phyloP scores from a whole-genome alignment of 2,329 filamentous ascomycete species.

The Phaeosphaeria sp. region DNA sequence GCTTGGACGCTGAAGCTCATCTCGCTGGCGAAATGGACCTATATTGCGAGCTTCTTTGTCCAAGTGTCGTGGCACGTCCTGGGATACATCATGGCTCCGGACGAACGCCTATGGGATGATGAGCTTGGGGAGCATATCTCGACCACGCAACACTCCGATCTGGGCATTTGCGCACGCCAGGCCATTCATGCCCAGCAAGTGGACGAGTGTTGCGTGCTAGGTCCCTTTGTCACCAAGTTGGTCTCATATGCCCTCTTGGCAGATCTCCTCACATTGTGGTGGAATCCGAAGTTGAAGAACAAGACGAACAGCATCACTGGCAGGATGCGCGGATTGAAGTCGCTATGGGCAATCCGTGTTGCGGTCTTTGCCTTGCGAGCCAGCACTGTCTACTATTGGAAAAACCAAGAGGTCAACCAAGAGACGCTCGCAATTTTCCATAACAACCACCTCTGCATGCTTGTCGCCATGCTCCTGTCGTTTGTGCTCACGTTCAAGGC shows the following conservation, averaged over 20 bases:
- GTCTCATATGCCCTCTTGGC: conserved; percentile 51
- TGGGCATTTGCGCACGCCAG: conserved; percentile 29
- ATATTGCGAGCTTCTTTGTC: conserved; percentile 48
- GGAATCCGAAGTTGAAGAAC: conserved; percentile 72
- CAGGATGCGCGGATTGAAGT: conserved; percentile 62
- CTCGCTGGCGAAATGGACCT: conserved; percentile 53
- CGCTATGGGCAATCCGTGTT: conserved; percentile 72
- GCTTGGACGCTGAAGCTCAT: conserved; percentile 52
- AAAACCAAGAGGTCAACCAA: conserved; percentile 18
- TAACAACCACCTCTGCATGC: conserved; percentile 62
- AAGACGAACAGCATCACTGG: conserved; percentile 64
- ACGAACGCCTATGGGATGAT: conserved; percentile 8
- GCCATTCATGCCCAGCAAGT: conserved; percentile 24
- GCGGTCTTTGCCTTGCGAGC: conserved; percentile 64
- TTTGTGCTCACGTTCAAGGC: conserved; percentile 53
- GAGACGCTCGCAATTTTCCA: conserved; percentile 47
- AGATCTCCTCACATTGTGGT: conserved; percentile 65
- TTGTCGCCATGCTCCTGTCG: conserved; percentile 42
- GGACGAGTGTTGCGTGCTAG: conserved; percentile 37
- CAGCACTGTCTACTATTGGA: conserved; percentile 45
- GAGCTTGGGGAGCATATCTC: neutral
- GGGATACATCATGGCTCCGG: conserved; percentile 26
- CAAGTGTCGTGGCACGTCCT: conserved; percentile 47
- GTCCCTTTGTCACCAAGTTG: conserved; percentile 19
- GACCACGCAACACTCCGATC: conserved; percentile 7